phyloP scores from a whole-genome alignment of 306 rosid species.

The Rosa lucieae region DNA sequence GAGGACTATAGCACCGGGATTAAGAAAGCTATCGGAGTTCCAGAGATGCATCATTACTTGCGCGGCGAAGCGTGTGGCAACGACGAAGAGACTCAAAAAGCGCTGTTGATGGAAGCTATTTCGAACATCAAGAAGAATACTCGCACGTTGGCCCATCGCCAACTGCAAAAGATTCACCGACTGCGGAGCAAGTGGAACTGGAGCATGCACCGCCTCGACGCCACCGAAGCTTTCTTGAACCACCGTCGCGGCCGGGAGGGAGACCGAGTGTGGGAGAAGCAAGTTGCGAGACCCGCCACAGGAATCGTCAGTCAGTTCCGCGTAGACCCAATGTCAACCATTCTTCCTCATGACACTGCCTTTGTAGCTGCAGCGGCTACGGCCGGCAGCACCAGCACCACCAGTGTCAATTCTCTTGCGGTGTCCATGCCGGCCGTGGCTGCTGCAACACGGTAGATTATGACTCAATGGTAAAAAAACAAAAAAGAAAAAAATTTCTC shows the following conservation, averaged over 20 bases:
- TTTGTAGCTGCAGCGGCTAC: background rate
- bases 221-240: slow-evolving; percentile 35
- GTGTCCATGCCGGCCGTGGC: slow-evolving; percentile 21
- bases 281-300: slow-evolving; percentile 29
- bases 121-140: slow-evolving; percentile 39
- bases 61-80: slow-evolving; percentile 7
- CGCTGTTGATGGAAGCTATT: slow-evolving; percentile 32
- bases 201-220: slow-evolving; percentile 41
- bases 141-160: slow-evolving; percentile 29
- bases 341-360: slow-evolving; percentile 3
- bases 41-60: slow-evolving; percentile 38
- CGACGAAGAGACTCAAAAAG: slow-evolving; percentile 5
- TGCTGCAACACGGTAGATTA: slow-evolving; percentile 14
- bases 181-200: slow-evolving; percentile 24
- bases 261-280: slow-evolving; percentile 33
- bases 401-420: background rate
- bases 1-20: slow-evolving; percentile 35
- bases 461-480: background rate
- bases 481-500: background rate
- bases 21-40: slow-evolving; percentile 44
- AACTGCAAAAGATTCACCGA: slow-evolving; percentile 36
- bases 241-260: slow-evolving; percentile 1
- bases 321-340: background rate
- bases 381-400: background rate
- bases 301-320: slow-evolving; percentile 25